Base-by-base conservation (phyloP, 2,329 filamentous ascomycete genomes). In the Geoglossum cookeanum region DNA sequence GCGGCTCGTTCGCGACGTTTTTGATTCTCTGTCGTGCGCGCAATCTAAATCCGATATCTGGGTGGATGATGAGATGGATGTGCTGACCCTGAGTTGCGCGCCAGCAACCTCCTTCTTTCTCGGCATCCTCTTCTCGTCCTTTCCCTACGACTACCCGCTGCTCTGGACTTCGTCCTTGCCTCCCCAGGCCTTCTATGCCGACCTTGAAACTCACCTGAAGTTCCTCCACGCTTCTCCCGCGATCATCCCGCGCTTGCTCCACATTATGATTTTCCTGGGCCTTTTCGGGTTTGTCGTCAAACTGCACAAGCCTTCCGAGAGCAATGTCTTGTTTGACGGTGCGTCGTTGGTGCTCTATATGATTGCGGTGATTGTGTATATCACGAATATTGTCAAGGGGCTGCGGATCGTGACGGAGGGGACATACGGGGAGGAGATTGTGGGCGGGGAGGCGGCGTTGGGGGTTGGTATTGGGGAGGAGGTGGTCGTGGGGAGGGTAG, bases 311-410 rank as follows among this genome's bases (percentile, higher is more conserved):
- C 89, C 92, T 56, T 85, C 81, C 64, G 91, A 97, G 72, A 85
- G 87, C 62, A 98, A 98, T 75, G 85, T 95, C 73, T 83, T 98
- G 58, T 98, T 98, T 69, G 92, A 87, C 65, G 84, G 84, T 67
- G 81, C 83, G 11, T 81, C 77, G 57, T 70, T 87, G 53, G 82
- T 84, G 42, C 75, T 87, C 35, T 87, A 87, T 70, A 81, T 86
- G 73, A 88, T 92, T 65, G 92, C 88, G 60, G 81, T 94, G 56
- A 87, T 89, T 54, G 86, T 98, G 64, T 98, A 97, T 71, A 80
- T 95, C 62, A 84, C 90, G 64, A 98, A 98, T 71, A 95, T 97
- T 65, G 84, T 97, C 68, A 95, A 95, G 75, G 92, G 91, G 3
- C 77, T 98, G 68, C 77, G 90, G 62, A 84, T 91, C 59, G 85